These are phyloP conservation scores for Circinella minor DNA, from an alignment of 371 early-diverging fungal species.

Conservation along the genomic window DNA sequence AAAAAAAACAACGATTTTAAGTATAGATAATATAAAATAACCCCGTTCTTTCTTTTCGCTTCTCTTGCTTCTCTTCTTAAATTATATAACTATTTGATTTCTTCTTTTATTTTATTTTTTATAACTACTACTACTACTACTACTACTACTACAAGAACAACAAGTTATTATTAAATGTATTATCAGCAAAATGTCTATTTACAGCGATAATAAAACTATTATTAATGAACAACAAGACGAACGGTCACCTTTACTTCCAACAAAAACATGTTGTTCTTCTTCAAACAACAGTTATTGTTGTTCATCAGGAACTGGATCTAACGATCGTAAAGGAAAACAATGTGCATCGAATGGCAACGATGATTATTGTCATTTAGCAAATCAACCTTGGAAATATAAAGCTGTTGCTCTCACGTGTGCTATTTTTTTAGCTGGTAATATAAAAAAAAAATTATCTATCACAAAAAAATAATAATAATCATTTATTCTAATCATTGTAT, in stretches of 20 bases:
- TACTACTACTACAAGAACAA: not conserved
- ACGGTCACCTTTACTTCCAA: not conserved
- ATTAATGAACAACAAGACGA: not conserved
- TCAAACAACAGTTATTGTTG: not conserved
- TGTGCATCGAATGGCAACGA: not conserved
- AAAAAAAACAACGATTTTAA: too few relatives aligned
- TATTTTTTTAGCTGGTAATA: conserved; percentile 58
- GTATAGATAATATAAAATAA: too few relatives aligned
- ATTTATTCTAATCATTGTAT: not conserved
- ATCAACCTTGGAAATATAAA: conserved; percentile 62
- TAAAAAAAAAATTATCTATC: not conserved
- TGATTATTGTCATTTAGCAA: conserved; percentile 23
- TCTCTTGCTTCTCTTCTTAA: too few relatives aligned
- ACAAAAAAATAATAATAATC: not conserved
- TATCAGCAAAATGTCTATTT: conserved; percentile 3
- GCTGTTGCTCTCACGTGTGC: conserved; percentile 59
- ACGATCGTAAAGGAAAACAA: not conserved
- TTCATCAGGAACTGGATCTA: not conserved
- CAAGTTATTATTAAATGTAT: not conserved
- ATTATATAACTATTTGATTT: not conserved
- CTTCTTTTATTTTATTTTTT: conserved; percentile 1
- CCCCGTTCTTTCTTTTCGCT: too few relatives aligned
- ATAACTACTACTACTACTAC: not conserved
- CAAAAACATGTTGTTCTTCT: not conserved
- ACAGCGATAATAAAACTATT: conserved; percentile 3